Evolutionary conservation across 768 basidiomycete species (phyloP).

Genomic region (Candolleomyces eurysporus): DNA sequence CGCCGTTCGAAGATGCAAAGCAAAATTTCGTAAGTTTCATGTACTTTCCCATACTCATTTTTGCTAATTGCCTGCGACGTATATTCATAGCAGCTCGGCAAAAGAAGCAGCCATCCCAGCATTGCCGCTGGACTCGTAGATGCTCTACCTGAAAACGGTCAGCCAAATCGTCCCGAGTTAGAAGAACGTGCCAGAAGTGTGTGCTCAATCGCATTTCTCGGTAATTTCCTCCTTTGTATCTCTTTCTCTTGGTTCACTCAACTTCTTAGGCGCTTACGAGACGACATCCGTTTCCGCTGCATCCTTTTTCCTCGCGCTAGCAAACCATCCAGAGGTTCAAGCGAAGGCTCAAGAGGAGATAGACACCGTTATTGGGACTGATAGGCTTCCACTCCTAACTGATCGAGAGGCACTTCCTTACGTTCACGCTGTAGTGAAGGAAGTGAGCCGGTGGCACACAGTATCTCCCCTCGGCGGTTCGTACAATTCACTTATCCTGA

Average conservation of each 20-base stretch:
- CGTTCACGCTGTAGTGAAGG: constrained; percentile 32
- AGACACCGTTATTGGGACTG: constrained; percentile 34
- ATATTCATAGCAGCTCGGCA: not conserved
- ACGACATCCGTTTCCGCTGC: not conserved
- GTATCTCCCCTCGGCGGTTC: constrained; percentile 9
- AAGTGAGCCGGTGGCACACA: constrained; percentile 22
- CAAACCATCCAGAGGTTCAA: not conserved
- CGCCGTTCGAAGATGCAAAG: constrained; percentile 6
- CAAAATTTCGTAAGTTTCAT: not conserved
- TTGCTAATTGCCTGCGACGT: not conserved
- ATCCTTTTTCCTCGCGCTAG: not conserved
- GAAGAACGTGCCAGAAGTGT: constrained; percentile 3
- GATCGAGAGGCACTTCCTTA: constrained; percentile 29
- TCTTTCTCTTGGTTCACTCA: no score
- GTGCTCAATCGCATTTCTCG: constrained; percentile 3
- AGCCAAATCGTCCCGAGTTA: not conserved
- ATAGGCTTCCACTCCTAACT: constrained; percentile 34
- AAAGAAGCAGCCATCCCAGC: not conserved
- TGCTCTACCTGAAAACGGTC: not conserved
- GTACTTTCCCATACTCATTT: not conserved
- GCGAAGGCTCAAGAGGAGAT: constrained; percentile 34
- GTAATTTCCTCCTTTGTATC: not conserved
- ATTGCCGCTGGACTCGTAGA: constrained; percentile 1
- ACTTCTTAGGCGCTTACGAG: no score
- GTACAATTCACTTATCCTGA: no score